Evolutionary conservation across 2,329 filamentous ascomycete species (phyloP).

Genomic region (Dryadomyces quercus-mongolicae): DNA sequence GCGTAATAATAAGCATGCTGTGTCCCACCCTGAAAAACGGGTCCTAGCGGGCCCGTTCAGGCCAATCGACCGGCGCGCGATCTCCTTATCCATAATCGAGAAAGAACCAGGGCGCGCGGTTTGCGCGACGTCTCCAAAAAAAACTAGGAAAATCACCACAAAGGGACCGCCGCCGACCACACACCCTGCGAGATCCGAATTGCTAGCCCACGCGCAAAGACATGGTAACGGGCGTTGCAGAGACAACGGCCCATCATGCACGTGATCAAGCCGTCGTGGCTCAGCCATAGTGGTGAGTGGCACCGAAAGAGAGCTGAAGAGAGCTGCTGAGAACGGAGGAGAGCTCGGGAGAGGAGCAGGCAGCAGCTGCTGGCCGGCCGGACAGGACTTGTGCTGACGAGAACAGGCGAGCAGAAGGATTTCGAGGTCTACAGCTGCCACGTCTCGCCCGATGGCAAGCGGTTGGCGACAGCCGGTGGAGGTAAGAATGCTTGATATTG

Average conservation of each 20-base stretch:
- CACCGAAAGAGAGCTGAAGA: neutral
- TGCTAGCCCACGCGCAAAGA: slow-evolving; percentile 9
- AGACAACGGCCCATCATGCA: slow-evolving; percentile 43
- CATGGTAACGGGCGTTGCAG: slow-evolving; percentile 9
- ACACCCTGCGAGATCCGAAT: neutral
- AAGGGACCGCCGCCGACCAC: neutral
- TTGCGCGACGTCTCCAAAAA: neutral
- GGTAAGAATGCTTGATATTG: slow-evolving; percentile 37
- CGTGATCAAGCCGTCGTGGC: slow-evolving; percentile 91
- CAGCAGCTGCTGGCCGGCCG: neutral
- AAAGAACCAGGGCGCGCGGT: neutral
- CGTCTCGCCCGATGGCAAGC: slow-evolving; percentile 84
- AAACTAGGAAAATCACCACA: neutral
- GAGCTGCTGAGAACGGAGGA: neutral
- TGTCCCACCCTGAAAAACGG: no score
- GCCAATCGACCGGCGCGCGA: neutral
- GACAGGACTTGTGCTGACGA: neutral
- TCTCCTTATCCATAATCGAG: neutral
- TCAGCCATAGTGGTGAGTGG: slow-evolving; percentile 72
- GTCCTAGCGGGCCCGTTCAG: no score
- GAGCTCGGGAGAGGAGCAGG: neutral
- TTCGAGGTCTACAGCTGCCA: slow-evolving; percentile 98
- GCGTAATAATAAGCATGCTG: no score
- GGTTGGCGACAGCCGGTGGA: slow-evolving; percentile 88
- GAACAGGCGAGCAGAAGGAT: slow-evolving; percentile 81